phyloP scores from a whole-genome alignment of 306 rosid species.

The Hippophae rhamnoides region DNA sequence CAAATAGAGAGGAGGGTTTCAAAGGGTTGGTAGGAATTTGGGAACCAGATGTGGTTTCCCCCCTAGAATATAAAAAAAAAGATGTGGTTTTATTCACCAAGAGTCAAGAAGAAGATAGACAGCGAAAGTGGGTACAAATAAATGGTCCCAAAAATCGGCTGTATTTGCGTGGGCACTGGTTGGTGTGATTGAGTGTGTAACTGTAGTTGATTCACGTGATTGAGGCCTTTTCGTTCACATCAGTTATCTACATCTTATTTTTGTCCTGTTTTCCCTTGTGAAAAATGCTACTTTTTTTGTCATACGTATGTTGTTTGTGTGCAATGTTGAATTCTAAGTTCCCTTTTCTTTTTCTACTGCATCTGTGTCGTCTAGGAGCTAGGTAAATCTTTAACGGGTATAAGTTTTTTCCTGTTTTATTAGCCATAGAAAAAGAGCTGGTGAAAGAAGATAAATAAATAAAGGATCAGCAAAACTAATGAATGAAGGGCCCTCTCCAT shows the following conservation, averaged over 20 bases:
- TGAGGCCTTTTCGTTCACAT: constrained; percentile 20
- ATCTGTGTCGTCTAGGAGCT: neutral
- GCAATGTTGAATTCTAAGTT: too few relatives aligned
- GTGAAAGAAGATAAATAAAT: neutral
- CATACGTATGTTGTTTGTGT: too few relatives aligned
- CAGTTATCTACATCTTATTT: constrained; percentile 7
- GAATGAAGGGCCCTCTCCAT: constrained; percentile 18
- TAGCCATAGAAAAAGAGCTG: constrained; percentile 8
- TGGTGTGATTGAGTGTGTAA: constrained; percentile 27
- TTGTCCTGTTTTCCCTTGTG: constrained; percentile 15
- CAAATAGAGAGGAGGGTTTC: too few relatives aligned
- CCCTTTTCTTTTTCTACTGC: too few relatives aligned
- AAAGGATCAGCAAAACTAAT: neutral
- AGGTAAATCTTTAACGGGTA: too few relatives aligned
- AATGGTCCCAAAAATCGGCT: constrained; percentile 31
- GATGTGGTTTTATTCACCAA: too few relatives aligned
- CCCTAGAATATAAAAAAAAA: too few relatives aligned
- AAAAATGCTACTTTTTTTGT: constrained; percentile 4
- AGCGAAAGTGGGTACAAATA: constrained; percentile 3
- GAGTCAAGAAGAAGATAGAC: too few relatives aligned
- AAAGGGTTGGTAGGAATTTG: constrained; percentile 8
- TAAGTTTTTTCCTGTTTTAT: constrained; percentile 10
- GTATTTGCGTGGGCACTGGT: constrained; percentile 18
- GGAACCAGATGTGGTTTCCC: constrained; percentile 3
- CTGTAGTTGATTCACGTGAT: constrained; percentile 53